These are phyloP conservation scores for Mesembryanthemum crystallinum DNA, from an alignment of 148 eudicot species.

Conservation along the genomic window DNA sequence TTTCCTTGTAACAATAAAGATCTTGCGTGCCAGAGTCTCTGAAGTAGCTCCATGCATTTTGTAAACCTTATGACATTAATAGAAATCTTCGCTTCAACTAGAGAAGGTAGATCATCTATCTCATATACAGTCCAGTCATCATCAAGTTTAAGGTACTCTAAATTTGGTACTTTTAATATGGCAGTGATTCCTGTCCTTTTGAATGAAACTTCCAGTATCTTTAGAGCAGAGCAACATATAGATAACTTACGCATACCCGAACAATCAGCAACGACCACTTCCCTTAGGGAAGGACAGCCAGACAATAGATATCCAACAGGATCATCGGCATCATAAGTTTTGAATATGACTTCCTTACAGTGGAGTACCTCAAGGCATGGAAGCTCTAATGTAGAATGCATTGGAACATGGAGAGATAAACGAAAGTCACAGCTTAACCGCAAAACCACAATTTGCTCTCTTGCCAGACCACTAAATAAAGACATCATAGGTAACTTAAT, in stretches of 20 bases:
- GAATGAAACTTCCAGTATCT: background rate
- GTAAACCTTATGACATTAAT: background rate
- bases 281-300: constrained; percentile 28
- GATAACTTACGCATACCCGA: background rate
- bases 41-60: constrained; percentile 11
- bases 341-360: constrained; percentile 6
- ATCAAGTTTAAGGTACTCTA: constrained; percentile 8
- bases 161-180: constrained; percentile 18
- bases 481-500: background rate
- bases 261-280: constrained; percentile 23
- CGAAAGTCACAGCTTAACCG: too few relatives aligned
- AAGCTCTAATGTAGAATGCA: constrained; percentile 13
- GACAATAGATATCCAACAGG: constrained; percentile 22
- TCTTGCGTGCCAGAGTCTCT: background rate
- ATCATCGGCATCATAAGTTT: background rate
- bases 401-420: background rate
- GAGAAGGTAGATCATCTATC: background rate
- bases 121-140: background rate
- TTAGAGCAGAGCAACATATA: constrained; percentile 20
- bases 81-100: background rate
- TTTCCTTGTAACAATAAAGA: background rate
- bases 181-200: background rate
- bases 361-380: constrained; percentile 29
- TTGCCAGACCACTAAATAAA: too few relatives aligned
- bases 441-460: too few relatives aligned